Evolutionary conservation across 2,329 filamentous ascomycete genomes (phyloP), one percentile per base, ranked within the genome.

Genomic region (Sphaceloma murrayae): DNA sequence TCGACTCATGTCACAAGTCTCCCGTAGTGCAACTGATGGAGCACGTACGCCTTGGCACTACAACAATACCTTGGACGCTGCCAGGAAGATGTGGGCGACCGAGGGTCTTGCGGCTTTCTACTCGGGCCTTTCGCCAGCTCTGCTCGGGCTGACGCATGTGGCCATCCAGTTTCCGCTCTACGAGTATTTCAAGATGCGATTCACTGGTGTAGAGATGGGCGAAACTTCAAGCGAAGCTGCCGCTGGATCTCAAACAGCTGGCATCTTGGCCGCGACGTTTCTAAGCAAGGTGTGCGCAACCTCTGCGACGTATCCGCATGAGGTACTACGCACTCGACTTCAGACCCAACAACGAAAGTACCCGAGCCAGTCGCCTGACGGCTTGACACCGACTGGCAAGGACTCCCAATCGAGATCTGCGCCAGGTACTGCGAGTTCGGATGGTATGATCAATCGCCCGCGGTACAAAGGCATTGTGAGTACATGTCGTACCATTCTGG

Each of bases 121-220:
- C 64, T 94, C 91, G 0, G 91, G 91, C 8, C 76, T 98, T 24
- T 86, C 87, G 1, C 91, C 91, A 0, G 91, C 91, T 1, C 73
- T 98, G 5, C 75, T 98, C 3, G 91, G 91, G 5, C 73, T 98
- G 43, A 85, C 87, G 0, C 91, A 98, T 59, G 91, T 98, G 29
- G 91, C 91, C 14, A 91, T 98, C 14, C 91, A 98, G 60, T 96
- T 98, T 54, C 91, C 91, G 0, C 77, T 91, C 1, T 98, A 98
- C 58, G 91, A 98, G 62, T 94, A 78, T 58, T 74, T 98, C 59
- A 94, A 94, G 66, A 85, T 78, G 56, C 78, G 75, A 48, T 94
- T 98, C 57, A 96, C 89, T 0, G 91, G 91, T 1, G 74, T 85
- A 48, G 81, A 83, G 43, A 94, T 95, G 76, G 91, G 89, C 31